Percentiles rank a stretch among this genome's conserved stretches.
phyloP scores from a whole-genome alignment of 2,329 filamentous ascomycete genomes.

The Diaporthe vexans region DNA sequence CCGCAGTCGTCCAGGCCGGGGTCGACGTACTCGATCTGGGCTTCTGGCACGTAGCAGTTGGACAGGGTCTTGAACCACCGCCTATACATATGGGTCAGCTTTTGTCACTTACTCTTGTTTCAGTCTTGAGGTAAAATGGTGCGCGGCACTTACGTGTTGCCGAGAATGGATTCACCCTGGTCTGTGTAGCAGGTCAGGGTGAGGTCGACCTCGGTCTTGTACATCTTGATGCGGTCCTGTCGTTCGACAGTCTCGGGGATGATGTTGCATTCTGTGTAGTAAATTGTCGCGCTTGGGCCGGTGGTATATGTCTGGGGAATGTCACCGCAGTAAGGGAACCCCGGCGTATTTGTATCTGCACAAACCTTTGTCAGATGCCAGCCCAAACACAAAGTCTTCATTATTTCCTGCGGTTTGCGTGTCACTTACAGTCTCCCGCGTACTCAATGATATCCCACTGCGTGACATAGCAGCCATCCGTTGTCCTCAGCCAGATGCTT shows the following conservation, averaged over 20 bases:
- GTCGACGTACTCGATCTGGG: conserved; percentile 37
- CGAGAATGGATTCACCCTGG: conserved; percentile 4
- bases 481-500: conserved; percentile 39
- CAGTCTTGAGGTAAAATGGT: neutral
- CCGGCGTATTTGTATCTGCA: conserved; percentile 33
- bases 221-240: conserved; percentile 41
- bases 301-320: conserved; percentile 19
- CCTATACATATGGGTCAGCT: neutral
- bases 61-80: conserved; percentile 41
- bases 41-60: conserved; percentile 40
- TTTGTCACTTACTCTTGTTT: neutral
- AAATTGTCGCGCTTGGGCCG: conserved; percentile 34
- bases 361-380: neutral
- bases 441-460: conserved; percentile 41
- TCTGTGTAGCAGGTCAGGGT: conserved; percentile 39
- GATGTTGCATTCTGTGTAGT: conserved; percentile 42
- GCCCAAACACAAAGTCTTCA: neutral
- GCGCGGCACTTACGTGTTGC: conserved; percentile 15
- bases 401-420: too few relatives aligned
- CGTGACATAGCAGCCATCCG: conserved; percentile 38
- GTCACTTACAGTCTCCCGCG: conserved; percentile 37
- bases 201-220: conserved; percentile 39
- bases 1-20: conserved; percentile 37
- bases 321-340: conserved; percentile 38
- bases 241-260: conserved; percentile 34